Evolutionary conservation across 208 protist genomes (phyloP).

Genomic region (Trichomonas vaginalis): DNA sequence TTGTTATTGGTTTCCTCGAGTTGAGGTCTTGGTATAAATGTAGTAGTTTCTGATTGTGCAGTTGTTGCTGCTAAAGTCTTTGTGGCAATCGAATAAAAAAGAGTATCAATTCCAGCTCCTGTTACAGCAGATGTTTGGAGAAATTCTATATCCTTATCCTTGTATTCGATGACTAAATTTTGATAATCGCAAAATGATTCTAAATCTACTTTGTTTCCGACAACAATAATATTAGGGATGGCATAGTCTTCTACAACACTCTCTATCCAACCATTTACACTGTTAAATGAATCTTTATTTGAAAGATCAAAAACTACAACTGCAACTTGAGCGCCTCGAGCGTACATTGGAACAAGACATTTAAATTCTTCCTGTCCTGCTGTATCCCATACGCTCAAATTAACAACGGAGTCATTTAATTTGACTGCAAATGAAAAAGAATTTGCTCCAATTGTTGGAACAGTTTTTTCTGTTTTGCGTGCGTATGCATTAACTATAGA

Average conservation of each 20-base stretch:
- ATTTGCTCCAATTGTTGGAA: neutral
- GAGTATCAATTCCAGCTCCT: neutral
- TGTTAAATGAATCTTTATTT: neutral
- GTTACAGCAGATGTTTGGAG: neutral
- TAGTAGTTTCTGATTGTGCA: neutral
- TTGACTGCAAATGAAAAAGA: neutral
- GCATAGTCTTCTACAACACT: neutral
- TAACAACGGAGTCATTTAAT: neutral
- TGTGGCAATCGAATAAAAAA: neutral
- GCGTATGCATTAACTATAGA: neutral
- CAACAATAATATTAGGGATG: neutral
- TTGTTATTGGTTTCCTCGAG: neutral
- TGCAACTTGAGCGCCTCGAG: neutral
- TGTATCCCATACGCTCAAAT: neutral
- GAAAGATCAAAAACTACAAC: neutral
- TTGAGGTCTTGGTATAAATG: neutral
- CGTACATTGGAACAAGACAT: neutral
- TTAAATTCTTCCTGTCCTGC: neutral
- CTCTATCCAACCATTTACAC: neutral
- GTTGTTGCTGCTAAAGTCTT: neutral
- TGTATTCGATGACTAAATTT: neutral
- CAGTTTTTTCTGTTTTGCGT: neutral
- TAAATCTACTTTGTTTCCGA: neutral
- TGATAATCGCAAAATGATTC: neutral
- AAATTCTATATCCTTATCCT: neutral